Conservation (phyloP, 306 rosid genomes). For the Vigna hirtella region DNA sequence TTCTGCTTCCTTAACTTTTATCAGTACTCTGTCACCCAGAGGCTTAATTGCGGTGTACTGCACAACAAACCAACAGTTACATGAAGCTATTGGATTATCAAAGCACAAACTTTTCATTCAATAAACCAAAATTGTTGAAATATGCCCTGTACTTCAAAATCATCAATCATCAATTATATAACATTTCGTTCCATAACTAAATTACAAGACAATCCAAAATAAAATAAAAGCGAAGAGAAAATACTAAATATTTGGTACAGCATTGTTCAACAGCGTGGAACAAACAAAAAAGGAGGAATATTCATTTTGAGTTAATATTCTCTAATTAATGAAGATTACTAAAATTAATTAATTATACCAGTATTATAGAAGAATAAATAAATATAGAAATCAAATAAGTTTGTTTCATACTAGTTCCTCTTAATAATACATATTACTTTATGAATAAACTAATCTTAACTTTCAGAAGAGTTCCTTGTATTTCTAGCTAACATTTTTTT, state of each 20-base stretch:
- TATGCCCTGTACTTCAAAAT: not conserved
- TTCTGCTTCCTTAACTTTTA: slow-evolving; percentile 69
- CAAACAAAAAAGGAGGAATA: not conserved
- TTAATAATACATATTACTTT: no score
- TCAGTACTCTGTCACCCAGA: slow-evolving; percentile 80
- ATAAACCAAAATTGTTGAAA: not conserved
- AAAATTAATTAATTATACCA: not conserved
- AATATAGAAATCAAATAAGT: no score
- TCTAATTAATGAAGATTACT: not conserved
- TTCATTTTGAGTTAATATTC: not conserved
- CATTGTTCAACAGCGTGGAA: not conserved
- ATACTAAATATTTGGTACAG: not conserved
- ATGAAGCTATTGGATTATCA: not conserved
- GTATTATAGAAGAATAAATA: no score
- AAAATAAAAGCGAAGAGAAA: not conserved
- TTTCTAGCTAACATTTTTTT: not conserved
- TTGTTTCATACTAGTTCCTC: no score
- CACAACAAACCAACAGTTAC: slow-evolving; percentile 8
- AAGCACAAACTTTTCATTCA: not conserved
- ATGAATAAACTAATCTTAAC: no score
- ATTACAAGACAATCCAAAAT: not conserved
- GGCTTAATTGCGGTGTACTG: slow-evolving; percentile 88
- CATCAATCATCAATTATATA: no score
- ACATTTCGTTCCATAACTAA: not conserved
- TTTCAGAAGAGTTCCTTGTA: no score